Conservation (phyloP, 2,329 filamentous ascomycete genomes). For the Emmonsiellopsis sp. region DNA sequence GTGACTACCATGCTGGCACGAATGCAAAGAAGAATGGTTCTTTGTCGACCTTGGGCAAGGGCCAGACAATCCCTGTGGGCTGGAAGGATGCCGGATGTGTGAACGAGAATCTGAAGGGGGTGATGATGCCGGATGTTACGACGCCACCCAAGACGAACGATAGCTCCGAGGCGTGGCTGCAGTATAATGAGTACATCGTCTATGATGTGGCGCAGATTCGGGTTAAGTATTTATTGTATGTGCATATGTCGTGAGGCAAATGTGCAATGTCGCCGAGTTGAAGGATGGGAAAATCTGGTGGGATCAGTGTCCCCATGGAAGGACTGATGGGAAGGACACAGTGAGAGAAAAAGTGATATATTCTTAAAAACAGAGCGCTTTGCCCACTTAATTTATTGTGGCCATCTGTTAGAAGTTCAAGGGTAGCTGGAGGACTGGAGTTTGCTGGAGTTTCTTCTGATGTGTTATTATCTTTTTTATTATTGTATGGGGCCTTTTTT, state of each 20-base stretch:
- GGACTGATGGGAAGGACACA: no score
- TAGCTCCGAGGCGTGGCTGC: slow-evolving; percentile 4
- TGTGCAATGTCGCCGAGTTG: background rate
- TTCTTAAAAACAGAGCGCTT: no score
- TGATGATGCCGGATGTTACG: slow-evolving; percentile 47
- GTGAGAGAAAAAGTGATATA: no score
- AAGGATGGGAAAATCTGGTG: no score
- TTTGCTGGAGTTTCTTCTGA: no score
- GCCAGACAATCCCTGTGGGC: slow-evolving; percentile 49
- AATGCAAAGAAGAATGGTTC: slow-evolving; percentile 51
- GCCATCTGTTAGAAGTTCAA: no score
- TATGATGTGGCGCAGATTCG: slow-evolving; percentile 41
- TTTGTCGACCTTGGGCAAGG: slow-evolving; percentile 62
- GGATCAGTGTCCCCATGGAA: no score
- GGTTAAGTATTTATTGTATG: slow-evolving; percentile 35
- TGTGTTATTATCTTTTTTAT: no score
- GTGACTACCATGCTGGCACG: slow-evolving; percentile 55
- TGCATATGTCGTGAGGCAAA: slow-evolving; percentile 23
- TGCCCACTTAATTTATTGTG: no score
- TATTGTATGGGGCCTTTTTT: no score
- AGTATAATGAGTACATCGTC: slow-evolving; percentile 40
- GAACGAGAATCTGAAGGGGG: slow-evolving; percentile 54
- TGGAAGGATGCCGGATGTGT: slow-evolving; percentile 71
- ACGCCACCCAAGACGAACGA: background rate
- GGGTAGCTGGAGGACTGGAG: no score